phyloP scores from a whole-genome alignment of 2,329 filamentous ascomycete species.

The Calonectria multiphialidica region DNA sequence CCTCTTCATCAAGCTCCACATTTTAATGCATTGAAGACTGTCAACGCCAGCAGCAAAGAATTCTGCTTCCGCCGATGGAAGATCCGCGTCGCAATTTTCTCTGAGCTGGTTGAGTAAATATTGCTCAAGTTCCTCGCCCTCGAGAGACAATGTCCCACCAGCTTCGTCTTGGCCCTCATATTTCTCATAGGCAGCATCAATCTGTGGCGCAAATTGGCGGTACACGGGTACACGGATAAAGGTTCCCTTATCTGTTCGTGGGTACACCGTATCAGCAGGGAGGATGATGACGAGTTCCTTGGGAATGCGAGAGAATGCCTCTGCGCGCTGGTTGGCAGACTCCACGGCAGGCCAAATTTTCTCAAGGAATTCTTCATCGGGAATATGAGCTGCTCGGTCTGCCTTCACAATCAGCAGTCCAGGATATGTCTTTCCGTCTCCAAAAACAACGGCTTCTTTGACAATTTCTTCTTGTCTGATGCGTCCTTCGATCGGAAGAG shows the following conservation, averaged over 20 bases:
- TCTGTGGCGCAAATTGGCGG: slow-evolving; percentile 55
- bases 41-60: slow-evolving; percentile 71
- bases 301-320: slow-evolving; percentile 65
- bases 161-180: slow-evolving; percentile 29
- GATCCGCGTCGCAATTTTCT: slow-evolving; percentile 47
- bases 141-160: neutral
- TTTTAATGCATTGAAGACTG: slow-evolving; percentile 68
- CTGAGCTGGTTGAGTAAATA: slow-evolving; percentile 41
- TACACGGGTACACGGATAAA: slow-evolving; percentile 66
- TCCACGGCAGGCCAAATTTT: slow-evolving; percentile 63
- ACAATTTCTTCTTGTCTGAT: slow-evolving; percentile 66
- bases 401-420: slow-evolving; percentile 66
- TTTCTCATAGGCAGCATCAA: slow-evolving; percentile 53
- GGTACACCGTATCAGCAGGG: slow-evolving; percentile 56
- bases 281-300: slow-evolving; percentile 65
- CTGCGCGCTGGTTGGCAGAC: slow-evolving; percentile 61
- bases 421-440: slow-evolving; percentile 62
- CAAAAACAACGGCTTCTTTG: slow-evolving; percentile 69
- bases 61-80: slow-evolving; percentile 50
- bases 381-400: slow-evolving; percentile 54
- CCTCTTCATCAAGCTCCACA: slow-evolving; percentile 64
- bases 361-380: slow-evolving; percentile 59
- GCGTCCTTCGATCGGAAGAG: slow-evolving; percentile 62
- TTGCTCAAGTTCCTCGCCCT: slow-evolving; percentile 42
- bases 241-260: slow-evolving; percentile 65